These are phyloP conservation scores for Acacia pycnantha DNA, from an alignment of 331 rosid genomes.

Conservation along the genomic window DNA sequence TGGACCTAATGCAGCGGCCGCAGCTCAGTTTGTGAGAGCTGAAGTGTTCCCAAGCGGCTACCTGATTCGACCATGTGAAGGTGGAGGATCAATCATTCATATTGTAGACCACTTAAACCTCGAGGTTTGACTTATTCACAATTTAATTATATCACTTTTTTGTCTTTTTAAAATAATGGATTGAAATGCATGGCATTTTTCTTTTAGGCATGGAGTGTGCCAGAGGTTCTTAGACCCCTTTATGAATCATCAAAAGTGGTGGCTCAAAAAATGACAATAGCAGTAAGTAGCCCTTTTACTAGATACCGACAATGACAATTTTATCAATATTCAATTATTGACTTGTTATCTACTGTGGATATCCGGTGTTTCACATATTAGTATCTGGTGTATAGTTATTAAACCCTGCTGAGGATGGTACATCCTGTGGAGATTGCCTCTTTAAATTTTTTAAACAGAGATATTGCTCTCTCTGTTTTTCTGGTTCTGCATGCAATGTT, in stretches of 20 bases:
- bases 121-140: slow-evolving; percentile 42
- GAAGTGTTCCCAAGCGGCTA: slow-evolving; percentile 76
- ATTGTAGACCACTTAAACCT: slow-evolving; percentile 76
- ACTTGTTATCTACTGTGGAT: not conserved
- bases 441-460: not conserved
- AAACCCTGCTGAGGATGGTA: not conserved
- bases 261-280: slow-evolving; percentile 65
- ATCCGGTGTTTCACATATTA: not conserved
- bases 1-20: slow-evolving; percentile 59
- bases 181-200: not conserved
- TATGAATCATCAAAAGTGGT: slow-evolving; percentile 70
- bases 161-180: not conserved
- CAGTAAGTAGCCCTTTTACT: slow-evolving; percentile 40
- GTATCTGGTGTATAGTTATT: not conserved
- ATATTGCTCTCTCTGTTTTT: not conserved
- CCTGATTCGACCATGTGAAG: slow-evolving; percentile 71
- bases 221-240: slow-evolving; percentile 71
- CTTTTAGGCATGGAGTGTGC: slow-evolving; percentile 69
- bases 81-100: slow-evolving; percentile 76
- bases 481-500: not conserved
- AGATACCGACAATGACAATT: not conserved
- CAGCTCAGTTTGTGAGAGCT: slow-evolving; percentile 63
- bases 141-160: not conserved
- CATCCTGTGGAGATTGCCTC: not conserved
- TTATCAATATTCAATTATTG: not conserved